These are phyloP conservation scores for Cladorrhinum sp. DNA, from an alignment of 2,329 filamentous ascomycete species.

Conservation along the genomic window DNA sequence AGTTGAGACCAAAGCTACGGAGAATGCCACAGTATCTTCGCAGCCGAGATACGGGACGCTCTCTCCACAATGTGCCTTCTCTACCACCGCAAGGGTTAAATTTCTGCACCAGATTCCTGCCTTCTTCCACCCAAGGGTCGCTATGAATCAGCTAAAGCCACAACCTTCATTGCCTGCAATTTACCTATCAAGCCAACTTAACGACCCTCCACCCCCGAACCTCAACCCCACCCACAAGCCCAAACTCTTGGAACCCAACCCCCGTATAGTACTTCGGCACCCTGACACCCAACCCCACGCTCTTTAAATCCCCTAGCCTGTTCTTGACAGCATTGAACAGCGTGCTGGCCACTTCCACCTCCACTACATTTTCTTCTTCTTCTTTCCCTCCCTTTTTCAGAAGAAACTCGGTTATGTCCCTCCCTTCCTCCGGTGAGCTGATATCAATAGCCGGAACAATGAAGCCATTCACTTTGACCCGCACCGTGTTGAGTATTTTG, in stretches of 20 bases:
- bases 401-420: constrained; percentile 11
- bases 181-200: too few relatives aligned
- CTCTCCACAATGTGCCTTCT: too few relatives aligned
- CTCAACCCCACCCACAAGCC: constrained; percentile 15
- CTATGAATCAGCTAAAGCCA: too few relatives aligned
- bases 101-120: too few relatives aligned
- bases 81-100: too few relatives aligned
- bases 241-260: constrained; percentile 10
- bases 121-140: too few relatives aligned
- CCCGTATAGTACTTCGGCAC: constrained; percentile 14
- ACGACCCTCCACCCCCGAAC: constrained; percentile 11
- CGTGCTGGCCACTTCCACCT: constrained; percentile 16
- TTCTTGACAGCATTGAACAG: constrained; percentile 22
- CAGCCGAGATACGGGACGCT: too few relatives aligned
- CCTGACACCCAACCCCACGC: neutral
- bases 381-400: neutral
- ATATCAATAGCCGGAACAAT: constrained; percentile 14
- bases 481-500: constrained; percentile 12
- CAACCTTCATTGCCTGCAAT: neutral
- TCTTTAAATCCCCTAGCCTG: constrained; percentile 9
- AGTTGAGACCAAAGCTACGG: too few relatives aligned
- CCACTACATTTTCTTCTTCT: neutral
- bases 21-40: too few relatives aligned
- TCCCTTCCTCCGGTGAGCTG: constrained; percentile 7
- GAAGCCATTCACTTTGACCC: constrained; percentile 10